These are phyloP conservation scores for Suhomyces choctaworum DNA, from an alignment of 1,139 yeast genomes.

Conservation along the genomic window DNA sequence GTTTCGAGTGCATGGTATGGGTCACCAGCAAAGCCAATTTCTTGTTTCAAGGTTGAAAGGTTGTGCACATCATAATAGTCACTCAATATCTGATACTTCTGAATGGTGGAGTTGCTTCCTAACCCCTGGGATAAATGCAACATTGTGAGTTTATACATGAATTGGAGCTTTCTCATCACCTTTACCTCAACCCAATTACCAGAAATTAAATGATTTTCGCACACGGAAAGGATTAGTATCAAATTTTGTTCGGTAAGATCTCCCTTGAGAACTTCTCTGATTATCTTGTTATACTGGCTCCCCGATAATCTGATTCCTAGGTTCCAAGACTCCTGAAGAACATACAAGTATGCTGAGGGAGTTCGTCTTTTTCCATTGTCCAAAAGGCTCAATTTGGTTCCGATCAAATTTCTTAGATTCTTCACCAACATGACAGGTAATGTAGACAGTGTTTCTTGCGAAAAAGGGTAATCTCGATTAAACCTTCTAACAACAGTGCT, in stretches of 20 bases:
- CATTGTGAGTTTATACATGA: slow-evolving; percentile 28
- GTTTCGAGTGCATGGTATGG: slow-evolving; percentile 12
- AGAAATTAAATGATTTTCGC: slow-evolving; percentile 32
- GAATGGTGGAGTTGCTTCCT: slow-evolving; percentile 17
- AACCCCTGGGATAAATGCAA: slow-evolving; percentile 18
- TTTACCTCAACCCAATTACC: slow-evolving; percentile 35
- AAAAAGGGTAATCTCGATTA: slow-evolving; percentile 21
- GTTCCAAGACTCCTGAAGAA: slow-evolving; percentile 4
- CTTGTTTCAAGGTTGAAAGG: slow-evolving; percentile 8
- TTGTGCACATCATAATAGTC: slow-evolving; percentile 29
- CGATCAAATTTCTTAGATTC: slow-evolving; percentile 22
- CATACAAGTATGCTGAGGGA: slow-evolving; percentile 9
- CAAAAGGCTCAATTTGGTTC: slow-evolving; percentile 17
- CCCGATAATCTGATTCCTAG: slow-evolving; percentile 21
- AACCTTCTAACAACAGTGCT: slow-evolving; percentile 17
- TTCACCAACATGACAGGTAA: slow-evolving; percentile 25
- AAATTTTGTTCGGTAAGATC: slow-evolving; percentile 15
- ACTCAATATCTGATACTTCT: slow-evolving; percentile 27
- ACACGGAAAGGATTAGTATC: slow-evolving; percentile 21
- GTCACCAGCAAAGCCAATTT: slow-evolving; percentile 14
- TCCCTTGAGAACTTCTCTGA: slow-evolving; percentile 17
- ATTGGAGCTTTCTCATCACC: slow-evolving; percentile 23
- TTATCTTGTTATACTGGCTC: slow-evolving; percentile 20
- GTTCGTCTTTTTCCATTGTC: slow-evolving; percentile 1
- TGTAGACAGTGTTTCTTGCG: slow-evolving; percentile 10